These are phyloP conservation scores for Haberlea rhodopensis DNA, from an alignment of 257 asterid genomes.

Conservation along the genomic window DNA sequence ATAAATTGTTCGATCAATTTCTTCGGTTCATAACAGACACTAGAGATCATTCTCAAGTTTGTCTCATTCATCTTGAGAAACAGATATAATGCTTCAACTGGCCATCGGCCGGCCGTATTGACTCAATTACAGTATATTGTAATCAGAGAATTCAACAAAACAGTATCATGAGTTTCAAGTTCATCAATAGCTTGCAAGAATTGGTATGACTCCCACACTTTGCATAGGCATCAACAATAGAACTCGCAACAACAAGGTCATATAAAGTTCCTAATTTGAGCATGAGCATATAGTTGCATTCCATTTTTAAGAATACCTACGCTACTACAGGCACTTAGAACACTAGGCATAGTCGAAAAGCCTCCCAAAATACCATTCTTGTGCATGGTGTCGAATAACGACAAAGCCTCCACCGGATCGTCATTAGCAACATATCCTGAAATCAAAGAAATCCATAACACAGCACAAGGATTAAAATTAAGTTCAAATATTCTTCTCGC, in stretches of 20 bases:
- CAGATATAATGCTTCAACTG: no score
- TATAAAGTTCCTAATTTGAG: conserved; percentile 48
- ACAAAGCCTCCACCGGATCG: conserved; percentile 46
- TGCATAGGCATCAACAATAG: conserved; percentile 63
- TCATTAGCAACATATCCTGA: conserved; percentile 64
- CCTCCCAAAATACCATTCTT: conserved; percentile 48
- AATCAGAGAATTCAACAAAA: conserved; percentile 78
- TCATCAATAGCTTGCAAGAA: conserved; percentile 57
- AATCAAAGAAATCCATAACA: conserved; percentile 67
- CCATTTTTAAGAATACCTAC: conserved; percentile 42
- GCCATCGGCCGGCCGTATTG: no score
- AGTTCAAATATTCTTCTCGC: conserved; percentile 56
- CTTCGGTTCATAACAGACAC: no score
- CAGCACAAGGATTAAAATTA: conserved; percentile 48
- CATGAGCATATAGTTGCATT: conserved; percentile 52
- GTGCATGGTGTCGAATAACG: conserved; percentile 50
- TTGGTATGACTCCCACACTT: conserved; percentile 55
- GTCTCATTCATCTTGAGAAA: no score
- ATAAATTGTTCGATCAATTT: no score
- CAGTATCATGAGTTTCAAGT: conserved; percentile 57
- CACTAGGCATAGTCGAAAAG: conserved; percentile 54
- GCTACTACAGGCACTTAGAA: conserved; percentile 62
- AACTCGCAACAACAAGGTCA: conserved; percentile 65
- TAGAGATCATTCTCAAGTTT: no score
- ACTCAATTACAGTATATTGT: conserved; percentile 58